phyloP scores from a whole-genome alignment of 2,329 filamentous ascomycete genomes.

The Aspergillus alliaceus region DNA sequence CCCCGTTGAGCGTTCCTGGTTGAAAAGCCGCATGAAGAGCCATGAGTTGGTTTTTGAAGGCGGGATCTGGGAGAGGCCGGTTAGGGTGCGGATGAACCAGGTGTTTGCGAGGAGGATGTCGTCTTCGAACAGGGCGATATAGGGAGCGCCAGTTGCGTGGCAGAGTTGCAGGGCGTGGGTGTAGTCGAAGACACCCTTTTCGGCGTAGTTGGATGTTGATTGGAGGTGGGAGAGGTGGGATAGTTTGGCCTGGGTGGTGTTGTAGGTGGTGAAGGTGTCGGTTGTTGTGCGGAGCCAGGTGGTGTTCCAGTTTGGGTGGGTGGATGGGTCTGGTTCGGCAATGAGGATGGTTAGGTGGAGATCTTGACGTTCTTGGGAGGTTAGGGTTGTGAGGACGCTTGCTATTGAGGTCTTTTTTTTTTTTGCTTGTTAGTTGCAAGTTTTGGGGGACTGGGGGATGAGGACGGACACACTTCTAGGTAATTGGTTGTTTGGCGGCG shows the following conservation, averaged over 20 bases:
- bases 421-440: background rate
- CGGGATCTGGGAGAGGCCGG: constrained; percentile 16
- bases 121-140: constrained; percentile 39
- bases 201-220: constrained; percentile 25
- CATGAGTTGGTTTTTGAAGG: constrained; percentile 13
- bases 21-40: constrained; percentile 33
- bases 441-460: background rate
- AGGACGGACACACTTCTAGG: background rate
- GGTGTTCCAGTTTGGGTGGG: constrained; percentile 26
- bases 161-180: constrained; percentile 30
- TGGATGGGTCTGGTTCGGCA: constrained; percentile 22
- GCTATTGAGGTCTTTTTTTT: background rate
- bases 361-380: constrained; percentile 17
- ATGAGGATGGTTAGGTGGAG: constrained; percentile 23
- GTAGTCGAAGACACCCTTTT: constrained; percentile 37
- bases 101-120: constrained; percentile 39
- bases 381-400: background rate
- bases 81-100: constrained; percentile 34
- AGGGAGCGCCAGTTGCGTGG: constrained; percentile 28
- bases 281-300: constrained; percentile 22
- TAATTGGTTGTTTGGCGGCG: background rate
- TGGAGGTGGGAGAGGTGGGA: constrained; percentile 21
- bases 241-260: constrained; percentile 16
- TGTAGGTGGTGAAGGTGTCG: constrained; percentile 20
- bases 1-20: background rate